Percentiles rank a stretch among this genome's conserved stretches.
These are phyloP conservation scores for Glycine tomentella DNA, from an alignment of 306 rosid species.

Conservation along the genomic window DNA sequence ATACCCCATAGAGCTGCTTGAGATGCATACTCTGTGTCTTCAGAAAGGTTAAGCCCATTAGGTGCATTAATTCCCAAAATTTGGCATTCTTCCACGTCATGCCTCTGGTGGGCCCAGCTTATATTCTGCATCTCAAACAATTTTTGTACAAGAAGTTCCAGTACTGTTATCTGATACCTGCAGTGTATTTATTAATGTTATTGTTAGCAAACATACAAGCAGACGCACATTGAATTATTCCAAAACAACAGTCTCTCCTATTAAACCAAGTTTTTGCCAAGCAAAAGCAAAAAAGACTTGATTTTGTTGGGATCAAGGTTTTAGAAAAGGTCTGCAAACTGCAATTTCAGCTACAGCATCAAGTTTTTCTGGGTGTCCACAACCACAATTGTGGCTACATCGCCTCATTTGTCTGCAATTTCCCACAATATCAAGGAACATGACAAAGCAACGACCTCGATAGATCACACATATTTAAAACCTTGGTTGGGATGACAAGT, in stretches of 20 bases:
- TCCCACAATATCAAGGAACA: background rate
- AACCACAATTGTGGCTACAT: background rate
- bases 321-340: background rate
- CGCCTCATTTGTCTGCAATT: background rate
- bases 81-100: constrained; percentile 63
- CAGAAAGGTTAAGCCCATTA: constrained; percentile 74
- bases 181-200: constrained; percentile 24
- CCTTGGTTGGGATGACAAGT: background rate
- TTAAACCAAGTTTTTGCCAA: background rate
- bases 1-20: constrained; percentile 99
- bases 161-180: constrained; percentile 85
- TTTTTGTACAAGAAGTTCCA: constrained; percentile 74
- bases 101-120: constrained; percentile 58
- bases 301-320: background rate
- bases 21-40: constrained; percentile 83
- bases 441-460: background rate
- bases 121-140: constrained; percentile 57
- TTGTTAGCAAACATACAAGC: constrained; percentile 28
- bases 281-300: constrained; percentile 15
- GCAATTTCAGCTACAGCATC: background rate
- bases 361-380: background rate
- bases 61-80: constrained; percentile 81
- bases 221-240: background rate
- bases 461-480: too few species aligned
- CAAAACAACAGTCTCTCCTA: constrained; percentile 1